These are phyloP conservation scores for Nemophila menziesii DNA, from an alignment of 257 asterid species.

Conservation along the genomic window DNA sequence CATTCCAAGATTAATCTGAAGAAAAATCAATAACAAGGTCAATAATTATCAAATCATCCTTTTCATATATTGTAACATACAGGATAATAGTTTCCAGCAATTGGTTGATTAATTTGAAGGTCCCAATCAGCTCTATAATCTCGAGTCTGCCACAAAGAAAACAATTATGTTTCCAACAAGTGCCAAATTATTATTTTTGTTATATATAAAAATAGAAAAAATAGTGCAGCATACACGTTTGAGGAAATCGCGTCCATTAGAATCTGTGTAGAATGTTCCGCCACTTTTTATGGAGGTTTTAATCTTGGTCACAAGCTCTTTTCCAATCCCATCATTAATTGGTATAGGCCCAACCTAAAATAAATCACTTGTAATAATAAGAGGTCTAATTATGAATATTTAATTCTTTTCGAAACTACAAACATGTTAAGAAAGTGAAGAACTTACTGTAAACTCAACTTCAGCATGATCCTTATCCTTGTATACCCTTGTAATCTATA, in stretches of 20 bases:
- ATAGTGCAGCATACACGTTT: slow-evolving; percentile 48
- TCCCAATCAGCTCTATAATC: slow-evolving; percentile 86
- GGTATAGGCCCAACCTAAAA: slow-evolving; percentile 95
- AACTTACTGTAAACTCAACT: slow-evolving; percentile 71
- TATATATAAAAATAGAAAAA: background rate
- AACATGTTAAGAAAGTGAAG: slow-evolving; percentile 6
- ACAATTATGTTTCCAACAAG: background rate
- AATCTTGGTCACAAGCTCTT: slow-evolving; percentile 70
- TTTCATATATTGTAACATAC: slow-evolving; percentile 27
- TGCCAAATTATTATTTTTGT: background rate
- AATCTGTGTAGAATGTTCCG: slow-evolving; percentile 77
- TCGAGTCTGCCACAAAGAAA: slow-evolving; percentile 41
- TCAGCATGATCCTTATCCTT: slow-evolving; percentile 85
- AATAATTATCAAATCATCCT: background rate
- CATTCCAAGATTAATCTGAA: slow-evolving; percentile 86
- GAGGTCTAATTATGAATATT: background rate
- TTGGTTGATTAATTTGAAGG: slow-evolving; percentile 83
- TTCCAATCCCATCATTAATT: slow-evolving; percentile 64
- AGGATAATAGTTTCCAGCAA: slow-evolving; percentile 91
- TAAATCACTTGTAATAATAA: background rate
- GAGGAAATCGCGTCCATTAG: slow-evolving; percentile 88
- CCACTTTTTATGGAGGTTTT: slow-evolving; percentile 51
- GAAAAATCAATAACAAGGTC: slow-evolving; percentile 1
- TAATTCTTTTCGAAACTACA: background rate
- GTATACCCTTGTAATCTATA: slow-evolving; percentile 81